Percentiles rank a stretch among this genome's conserved stretches.
These are phyloP conservation scores for Luffa acutangula DNA, from an alignment of 306 rosid species.

Conservation along the genomic window DNA sequence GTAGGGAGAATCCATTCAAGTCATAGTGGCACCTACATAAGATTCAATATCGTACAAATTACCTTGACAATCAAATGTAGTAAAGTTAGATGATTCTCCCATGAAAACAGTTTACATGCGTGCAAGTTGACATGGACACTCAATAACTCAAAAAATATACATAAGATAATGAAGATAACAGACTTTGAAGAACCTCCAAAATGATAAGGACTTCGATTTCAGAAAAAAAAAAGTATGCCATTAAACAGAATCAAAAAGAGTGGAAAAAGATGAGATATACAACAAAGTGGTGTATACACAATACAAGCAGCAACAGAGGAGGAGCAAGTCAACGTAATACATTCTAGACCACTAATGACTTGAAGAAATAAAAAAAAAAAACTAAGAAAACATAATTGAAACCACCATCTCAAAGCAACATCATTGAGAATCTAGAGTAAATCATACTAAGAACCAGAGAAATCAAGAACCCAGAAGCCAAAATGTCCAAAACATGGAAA, in stretches of 20 bases:
- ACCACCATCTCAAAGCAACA: background rate
- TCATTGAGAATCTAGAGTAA: background rate
- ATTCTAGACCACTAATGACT: background rate
- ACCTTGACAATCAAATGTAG: background rate
- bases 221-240: background rate
- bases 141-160: background rate
- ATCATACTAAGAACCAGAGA: background rate
- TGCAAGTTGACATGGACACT: no score
- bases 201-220: background rate
- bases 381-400: background rate
- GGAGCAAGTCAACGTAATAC: background rate
- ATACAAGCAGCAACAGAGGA: background rate
- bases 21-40: background rate
- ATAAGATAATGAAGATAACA: background rate
- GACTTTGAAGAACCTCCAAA: background rate
- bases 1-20: no score
- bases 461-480: background rate
- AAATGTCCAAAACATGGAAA: background rate
- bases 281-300: no score
- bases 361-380: background rate
- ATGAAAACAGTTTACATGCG: background rate
- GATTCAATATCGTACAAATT: background rate
- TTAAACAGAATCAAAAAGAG: background rate
- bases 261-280: no score
- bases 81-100: background rate